Evolutionary conservation across 306 rosid species (phyloP), one percentile per base, ranked within the genome.

Genomic region (Purshia tridentata): DNA sequence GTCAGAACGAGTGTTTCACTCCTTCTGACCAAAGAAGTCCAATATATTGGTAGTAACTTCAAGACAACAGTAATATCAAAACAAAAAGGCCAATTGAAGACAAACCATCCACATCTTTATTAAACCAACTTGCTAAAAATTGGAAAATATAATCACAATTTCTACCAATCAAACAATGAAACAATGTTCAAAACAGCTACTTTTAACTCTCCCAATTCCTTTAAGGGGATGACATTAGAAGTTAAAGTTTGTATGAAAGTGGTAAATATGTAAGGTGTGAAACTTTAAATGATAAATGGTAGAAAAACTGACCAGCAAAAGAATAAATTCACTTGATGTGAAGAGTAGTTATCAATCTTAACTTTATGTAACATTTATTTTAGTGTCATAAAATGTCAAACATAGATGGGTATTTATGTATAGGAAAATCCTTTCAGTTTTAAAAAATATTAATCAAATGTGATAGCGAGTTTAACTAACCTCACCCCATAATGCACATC

Each of bases 401-500:
- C 16, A 15, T 67, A 50, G 8, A 15, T 29, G 12, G 5, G 46
- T n/a, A 69, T 37, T 35, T 9, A 5, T 49, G 7, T 35, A 35
- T 3, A 29, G 6, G 4, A 51, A 9, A 5, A 3, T 16, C 44
- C 4, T 5, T 51, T 4, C 4, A 41, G 51, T 1, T 51, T 37
- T 4, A 37, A n/a, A n/a, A 50, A 37, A 53, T 5, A 69, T 13
- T 52, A 8, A 50, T 19, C 4, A 54, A 54, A 50, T 41, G 8
- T 12, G 18, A 69, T 3, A 54, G 41, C n/a, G 23, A 56, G 58
- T 45, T 68, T 40, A 84, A 69, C 90, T 82, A 81, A 88, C 98
- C 89, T 19, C 42, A 88, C 89, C 62, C 95, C 96, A 73, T 73
- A 72, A 76, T 91, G 89, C 79, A 91, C 92, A 44, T 89, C 98